Evolutionary conservation across 371 early-diverging fungal genomes (phyloP), one percentile per base, ranked within the genome.

Genomic region (Lichtheimia ornata): DNA sequence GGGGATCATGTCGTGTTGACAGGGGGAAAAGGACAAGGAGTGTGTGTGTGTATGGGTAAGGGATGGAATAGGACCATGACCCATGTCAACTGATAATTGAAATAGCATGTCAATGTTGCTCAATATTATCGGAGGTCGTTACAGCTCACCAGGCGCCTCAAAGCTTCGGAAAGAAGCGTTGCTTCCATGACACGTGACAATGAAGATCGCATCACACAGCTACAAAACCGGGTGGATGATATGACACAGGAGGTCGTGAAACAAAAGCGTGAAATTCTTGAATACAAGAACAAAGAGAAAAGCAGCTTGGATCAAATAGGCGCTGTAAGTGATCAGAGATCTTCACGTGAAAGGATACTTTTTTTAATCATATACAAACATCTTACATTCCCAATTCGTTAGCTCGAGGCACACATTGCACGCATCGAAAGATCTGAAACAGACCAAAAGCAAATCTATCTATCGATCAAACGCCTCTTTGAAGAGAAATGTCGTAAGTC

Each of bases 91-190:
- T 35, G 35, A 35, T 35, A 11, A 35, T 35, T 35, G 35, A 35
- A 35, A 35, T 47, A 47, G 47, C 17, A 47, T n/a, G 28, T 60
- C 59, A 65, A 71, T 56, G 58, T 75, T 24, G 74, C 72, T 17
- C 65, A 70, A 58, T 78, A 76, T 58, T 81, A 84, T 58, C 83
- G 83, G 28, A 72, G 79, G 63, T 85, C 89, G 13, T 69, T 79
- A n/a, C 73, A 71, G 43, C 62, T 83, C 40, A 77, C 81, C 7
- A 67, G 79, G 52, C 64, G 80, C 24, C 58, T 83, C 25, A 81
- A 81, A 61, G 67, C 71, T 49, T 77, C 80, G 14, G 84, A 83
- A 60, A 64, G 71, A 17, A 79, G 73, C 59, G 64, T 83, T 25
- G 78, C 84, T 4, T 67, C 61, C 13, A 74, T 81, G 71, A 72